Percentiles rank a stretch among this genome's conserved stretches.
phyloP scores from a whole-genome alignment of 148 eudicot genomes.

The Dysphania ambrosioides region DNA sequence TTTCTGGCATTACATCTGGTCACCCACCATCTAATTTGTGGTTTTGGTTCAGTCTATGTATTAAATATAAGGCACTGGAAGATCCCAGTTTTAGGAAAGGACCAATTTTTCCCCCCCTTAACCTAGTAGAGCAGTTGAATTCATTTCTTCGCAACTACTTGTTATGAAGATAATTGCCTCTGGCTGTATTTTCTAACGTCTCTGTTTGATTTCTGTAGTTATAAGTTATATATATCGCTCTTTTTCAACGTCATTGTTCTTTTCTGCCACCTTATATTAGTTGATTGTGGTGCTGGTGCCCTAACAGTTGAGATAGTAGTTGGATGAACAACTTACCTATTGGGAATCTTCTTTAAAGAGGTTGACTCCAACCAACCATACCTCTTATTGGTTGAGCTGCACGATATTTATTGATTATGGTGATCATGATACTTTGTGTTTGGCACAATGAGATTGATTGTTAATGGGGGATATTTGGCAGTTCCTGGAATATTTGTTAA shows the following conservation, averaged over 20 bases:
- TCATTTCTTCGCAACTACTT: constrained; percentile 25
- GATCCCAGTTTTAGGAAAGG: constrained; percentile 35
- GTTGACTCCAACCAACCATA: constrained; percentile 18
- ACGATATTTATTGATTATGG: neutral
- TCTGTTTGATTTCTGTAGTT: constrained; percentile 12
- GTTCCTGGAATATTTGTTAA: neutral
- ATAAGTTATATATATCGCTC: constrained; percentile 1
- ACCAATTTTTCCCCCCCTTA: neutral
- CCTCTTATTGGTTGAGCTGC: neutral
- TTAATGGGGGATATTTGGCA: constrained; percentile 1
- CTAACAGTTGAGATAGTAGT: constrained; percentile 3
- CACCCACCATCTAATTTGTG: constrained; percentile 38
- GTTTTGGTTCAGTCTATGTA: constrained; percentile 46
- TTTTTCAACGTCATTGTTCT: neutral
- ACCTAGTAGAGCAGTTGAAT: constrained; percentile 23
- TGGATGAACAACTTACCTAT: constrained; percentile 1
- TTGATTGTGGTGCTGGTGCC: constrained; percentile 2
- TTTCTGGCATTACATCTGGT: constrained; percentile 33
- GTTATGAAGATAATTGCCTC: constrained; percentile 28
- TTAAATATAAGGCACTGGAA: constrained; percentile 37
- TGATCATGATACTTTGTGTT: constrained; percentile 13
- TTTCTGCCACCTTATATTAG: neutral
- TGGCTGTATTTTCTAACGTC: neutral
- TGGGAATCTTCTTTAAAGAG: neutral
- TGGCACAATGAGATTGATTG: constrained; percentile 9